Percentiles rank a stretch among this genome's conserved stretches.
These are phyloP conservation scores for Platanus orientalis DNA, from an alignment of 164 flowering plant genomes.

Conservation along the genomic window DNA sequence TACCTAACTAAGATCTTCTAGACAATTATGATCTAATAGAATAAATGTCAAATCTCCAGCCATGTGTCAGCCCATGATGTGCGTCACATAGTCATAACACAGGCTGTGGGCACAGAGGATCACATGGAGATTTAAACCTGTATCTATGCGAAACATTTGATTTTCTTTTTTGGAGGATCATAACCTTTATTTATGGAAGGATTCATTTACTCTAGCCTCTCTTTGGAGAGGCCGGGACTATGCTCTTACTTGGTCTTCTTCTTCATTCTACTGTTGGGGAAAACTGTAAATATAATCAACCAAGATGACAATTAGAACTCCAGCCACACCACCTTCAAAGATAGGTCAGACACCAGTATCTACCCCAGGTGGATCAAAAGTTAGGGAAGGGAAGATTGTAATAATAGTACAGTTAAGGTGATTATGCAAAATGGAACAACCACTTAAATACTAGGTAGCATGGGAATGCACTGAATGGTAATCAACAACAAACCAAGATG, in stretches of 20 bases:
- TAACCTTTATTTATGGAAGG: not conserved
- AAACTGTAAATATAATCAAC: not conserved
- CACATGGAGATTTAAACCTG: too few relatives aligned
- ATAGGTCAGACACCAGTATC: constrained; percentile 63
- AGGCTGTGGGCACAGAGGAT: too few relatives aligned
- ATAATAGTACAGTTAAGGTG: constrained; percentile 92
- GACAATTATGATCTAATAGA: too few relatives aligned
- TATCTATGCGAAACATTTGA: too few relatives aligned
- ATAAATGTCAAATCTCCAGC: too few relatives aligned
- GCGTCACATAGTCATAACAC: too few relatives aligned
- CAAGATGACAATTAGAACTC: constrained; percentile 62
- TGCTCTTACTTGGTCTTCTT: constrained; percentile 5
- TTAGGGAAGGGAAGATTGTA: constrained; percentile 87
- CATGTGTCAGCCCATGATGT: too few relatives aligned
- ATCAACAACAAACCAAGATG: too few relatives aligned
- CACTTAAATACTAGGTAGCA: constrained; percentile 71
- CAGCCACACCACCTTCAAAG: constrained; percentile 53
- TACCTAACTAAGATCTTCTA: too few relatives aligned
- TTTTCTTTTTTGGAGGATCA: too few relatives aligned
- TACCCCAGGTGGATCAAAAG: constrained; percentile 72
- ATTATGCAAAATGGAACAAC: constrained; percentile 63
- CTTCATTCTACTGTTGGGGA: not conserved
- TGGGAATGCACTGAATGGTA: constrained; percentile 98
- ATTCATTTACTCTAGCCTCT: constrained; percentile 5
- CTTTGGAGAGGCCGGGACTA: constrained; percentile 4